These are phyloP conservation scores for Lathyrus tuberosus DNA, from an alignment of 306 rosid species.

Conservation along the genomic window DNA sequence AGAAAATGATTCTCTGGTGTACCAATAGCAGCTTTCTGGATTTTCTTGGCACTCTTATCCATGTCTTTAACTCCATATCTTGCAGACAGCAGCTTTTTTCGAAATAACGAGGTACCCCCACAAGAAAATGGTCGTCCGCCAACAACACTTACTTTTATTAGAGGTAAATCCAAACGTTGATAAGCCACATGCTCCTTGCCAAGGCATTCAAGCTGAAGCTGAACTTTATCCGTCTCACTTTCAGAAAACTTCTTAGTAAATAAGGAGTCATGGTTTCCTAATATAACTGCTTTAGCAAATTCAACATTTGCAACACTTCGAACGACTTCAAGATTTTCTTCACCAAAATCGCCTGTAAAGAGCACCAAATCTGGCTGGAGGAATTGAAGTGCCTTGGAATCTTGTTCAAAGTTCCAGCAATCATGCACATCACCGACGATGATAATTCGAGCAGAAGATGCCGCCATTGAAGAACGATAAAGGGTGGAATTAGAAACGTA, in stretches of 20 bases:
- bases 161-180: slow-evolving; percentile 68
- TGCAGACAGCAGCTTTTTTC: slow-evolving; percentile 67
- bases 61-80: too few relatives aligned
- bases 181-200: slow-evolving; percentile 84
- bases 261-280: slow-evolving; percentile 97
- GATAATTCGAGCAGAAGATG: slow-evolving; percentile 68
- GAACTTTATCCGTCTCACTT: slow-evolving; percentile 83
- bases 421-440: slow-evolving; percentile 91
- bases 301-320: too few relatives aligned
- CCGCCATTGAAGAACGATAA: slow-evolving; percentile 61
- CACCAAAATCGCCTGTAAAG: too few relatives aligned
- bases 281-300: slow-evolving; percentile 74
- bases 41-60: too few relatives aligned
- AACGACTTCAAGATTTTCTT: too few relatives aligned
- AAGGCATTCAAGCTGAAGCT: slow-evolving; percentile 93
- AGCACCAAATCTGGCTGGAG: too few relatives aligned
- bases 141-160: slow-evolving; percentile 69
- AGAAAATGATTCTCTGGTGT: too few relatives aligned
- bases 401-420: slow-evolving; percentile 74
- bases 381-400: too few relatives aligned
- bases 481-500: too few relatives aligned
- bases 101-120: slow-evolving; percentile 69
- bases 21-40: too few relatives aligned
- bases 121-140: slow-evolving; percentile 93
- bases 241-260: slow-evolving; percentile 70